A percentile compares a stretch with the other conserved stretches of the same genome.
Conservation (phyloP, 2,329 filamentous ascomycete genomes). For the Ceratocystis colombiana region DNA sequence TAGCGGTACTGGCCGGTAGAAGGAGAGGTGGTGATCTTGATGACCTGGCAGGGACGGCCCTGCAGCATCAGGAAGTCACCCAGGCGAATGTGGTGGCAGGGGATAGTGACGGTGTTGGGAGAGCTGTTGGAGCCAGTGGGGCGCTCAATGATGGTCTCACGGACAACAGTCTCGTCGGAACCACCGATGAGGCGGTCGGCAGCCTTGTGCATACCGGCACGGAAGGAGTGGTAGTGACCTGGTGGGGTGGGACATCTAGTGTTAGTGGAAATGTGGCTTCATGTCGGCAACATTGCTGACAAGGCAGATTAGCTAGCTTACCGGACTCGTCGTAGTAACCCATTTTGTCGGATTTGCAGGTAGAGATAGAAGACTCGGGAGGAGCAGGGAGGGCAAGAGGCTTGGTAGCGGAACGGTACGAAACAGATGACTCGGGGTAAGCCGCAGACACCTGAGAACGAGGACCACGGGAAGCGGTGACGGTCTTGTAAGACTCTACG, state of each 20-base stretch:
- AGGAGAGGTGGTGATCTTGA: conserved; percentile 95
- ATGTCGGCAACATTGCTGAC: not conserved
- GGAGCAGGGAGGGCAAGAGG: conserved; percentile 28
- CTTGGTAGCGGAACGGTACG: conserved; percentile 17
- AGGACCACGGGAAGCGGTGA: conserved; percentile 29
- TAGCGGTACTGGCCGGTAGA: conserved; percentile 99
- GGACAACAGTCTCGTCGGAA: conserved; percentile 36
- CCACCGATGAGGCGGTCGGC: conserved; percentile 46
- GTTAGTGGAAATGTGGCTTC: conserved; percentile 16
- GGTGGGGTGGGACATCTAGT: not conserved
- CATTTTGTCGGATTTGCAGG: conserved; percentile 38
- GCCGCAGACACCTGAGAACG: conserved; percentile 24
- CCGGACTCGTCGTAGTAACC: conserved; percentile 56
- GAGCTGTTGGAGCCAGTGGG: conserved; percentile 32
- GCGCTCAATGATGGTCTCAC: conserved; percentile 35
- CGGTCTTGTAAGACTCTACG: conserved; percentile 29
- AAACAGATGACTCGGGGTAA: conserved; percentile 23
- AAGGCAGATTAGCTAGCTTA: conserved; percentile 36
- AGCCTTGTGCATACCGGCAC: conserved; percentile 47
- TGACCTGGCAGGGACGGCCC: conserved; percentile 98
- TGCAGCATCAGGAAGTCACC: conserved; percentile 98
- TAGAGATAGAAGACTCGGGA: conserved; percentile 28
- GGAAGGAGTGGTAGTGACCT: conserved; percentile 53
- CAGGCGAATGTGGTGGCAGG: conserved; percentile 98
- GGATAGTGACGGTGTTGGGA: conserved; percentile 90